phyloP scores from a whole-genome alignment of 2,329 filamentous ascomycete genomes.

The Aspergillus sp. region DNA sequence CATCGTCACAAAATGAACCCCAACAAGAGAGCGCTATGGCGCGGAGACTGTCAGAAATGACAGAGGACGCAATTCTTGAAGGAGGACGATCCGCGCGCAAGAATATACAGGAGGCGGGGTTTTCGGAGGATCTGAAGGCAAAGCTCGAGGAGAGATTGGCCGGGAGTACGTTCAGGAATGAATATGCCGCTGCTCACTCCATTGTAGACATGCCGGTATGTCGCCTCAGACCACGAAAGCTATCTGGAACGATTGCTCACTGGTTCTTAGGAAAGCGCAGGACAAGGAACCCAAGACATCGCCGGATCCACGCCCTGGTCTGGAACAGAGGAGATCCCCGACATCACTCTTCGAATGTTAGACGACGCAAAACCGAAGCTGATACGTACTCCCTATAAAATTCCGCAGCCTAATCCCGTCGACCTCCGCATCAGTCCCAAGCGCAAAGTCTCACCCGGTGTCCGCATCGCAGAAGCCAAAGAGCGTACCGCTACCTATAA shows the following conservation, averaged over 20 bases:
- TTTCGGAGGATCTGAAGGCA: slow-evolving; percentile 54
- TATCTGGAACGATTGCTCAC: neutral
- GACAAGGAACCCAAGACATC: slow-evolving; percentile 60
- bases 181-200: slow-evolving; percentile 49
- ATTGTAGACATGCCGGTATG: slow-evolving; percentile 47
- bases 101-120: slow-evolving; percentile 55
- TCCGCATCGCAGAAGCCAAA: slow-evolving; percentile 51
- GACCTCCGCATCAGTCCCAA: slow-evolving; percentile 42
- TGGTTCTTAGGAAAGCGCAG: slow-evolving; percentile 47
- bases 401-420: slow-evolving; percentile 34
- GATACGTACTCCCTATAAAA: slow-evolving; percentile 38
- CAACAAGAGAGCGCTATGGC: slow-evolving; percentile 51
- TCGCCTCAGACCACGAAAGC: neutral
- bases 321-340: slow-evolving; percentile 65
- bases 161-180: slow-evolving; percentile 47
- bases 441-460: slow-evolving; percentile 38
- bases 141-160: slow-evolving; percentile 55
- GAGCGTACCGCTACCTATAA: slow-evolving; percentile 53
- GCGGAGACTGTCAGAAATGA: slow-evolving; percentile 52
- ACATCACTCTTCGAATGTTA: slow-evolving; percentile 75
- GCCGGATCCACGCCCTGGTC: slow-evolving; percentile 68
- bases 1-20: slow-evolving; percentile 13
- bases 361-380: slow-evolving; percentile 54
- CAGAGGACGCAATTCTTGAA: slow-evolving; percentile 51
- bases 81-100: slow-evolving; percentile 50